Evolutionary conservation across 2,329 filamentous ascomycete species (phyloP).

Genomic region (Cercospora zeina): DNA sequence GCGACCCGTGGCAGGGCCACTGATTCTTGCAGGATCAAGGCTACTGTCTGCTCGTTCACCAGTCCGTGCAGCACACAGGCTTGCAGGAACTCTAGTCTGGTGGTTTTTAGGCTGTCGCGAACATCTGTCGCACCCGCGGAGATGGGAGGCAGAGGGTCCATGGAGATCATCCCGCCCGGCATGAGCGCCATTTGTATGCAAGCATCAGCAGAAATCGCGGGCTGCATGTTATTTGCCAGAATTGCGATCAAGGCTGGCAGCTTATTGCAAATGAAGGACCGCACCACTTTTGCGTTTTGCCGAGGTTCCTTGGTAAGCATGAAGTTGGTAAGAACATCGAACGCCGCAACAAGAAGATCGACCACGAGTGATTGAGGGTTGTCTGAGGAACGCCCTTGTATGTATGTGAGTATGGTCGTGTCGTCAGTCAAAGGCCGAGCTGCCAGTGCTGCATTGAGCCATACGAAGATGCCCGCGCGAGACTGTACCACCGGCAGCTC

Average conservation of each 20-base stretch:
- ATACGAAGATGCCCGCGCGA: slow-evolving; percentile 79
- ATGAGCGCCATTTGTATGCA: slow-evolving; percentile 67
- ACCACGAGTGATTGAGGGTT: slow-evolving; percentile 75
- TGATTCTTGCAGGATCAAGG: slow-evolving; percentile 79
- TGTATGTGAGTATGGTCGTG: slow-evolving; percentile 70
- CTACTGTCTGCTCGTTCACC: slow-evolving; percentile 75
- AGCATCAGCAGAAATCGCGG: slow-evolving; percentile 60
- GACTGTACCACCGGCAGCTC: slow-evolving; percentile 74
- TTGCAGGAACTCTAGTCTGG: slow-evolving; percentile 81
- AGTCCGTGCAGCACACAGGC: slow-evolving; percentile 85
- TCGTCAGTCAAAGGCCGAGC: slow-evolving; percentile 84
- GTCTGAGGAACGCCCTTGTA: slow-evolving; percentile 83
- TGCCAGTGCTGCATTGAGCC: slow-evolving; percentile 78
- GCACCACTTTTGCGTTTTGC: slow-evolving; percentile 68
- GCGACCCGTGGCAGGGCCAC: slow-evolving; percentile 72
- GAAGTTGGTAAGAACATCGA: slow-evolving; percentile 85
- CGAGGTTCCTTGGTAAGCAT: slow-evolving; percentile 68
- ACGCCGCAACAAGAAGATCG: slow-evolving; percentile 82
- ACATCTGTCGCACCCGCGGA: slow-evolving; percentile 58
- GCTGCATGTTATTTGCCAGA: slow-evolving; percentile 59
- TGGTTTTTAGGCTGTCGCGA: slow-evolving; percentile 63
- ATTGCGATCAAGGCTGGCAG: slow-evolving; percentile 62
- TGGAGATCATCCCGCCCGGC: slow-evolving; percentile 56
- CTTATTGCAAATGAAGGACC: slow-evolving; percentile 82
- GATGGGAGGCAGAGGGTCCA: slow-evolving; percentile 65